A percentile compares a stretch with the other conserved stretches of the same genome.
Evolutionary conservation across 495 filamentous ascomycete genomes (phyloP).

Genomic region (Beverwykella pulmonaria): DNA sequence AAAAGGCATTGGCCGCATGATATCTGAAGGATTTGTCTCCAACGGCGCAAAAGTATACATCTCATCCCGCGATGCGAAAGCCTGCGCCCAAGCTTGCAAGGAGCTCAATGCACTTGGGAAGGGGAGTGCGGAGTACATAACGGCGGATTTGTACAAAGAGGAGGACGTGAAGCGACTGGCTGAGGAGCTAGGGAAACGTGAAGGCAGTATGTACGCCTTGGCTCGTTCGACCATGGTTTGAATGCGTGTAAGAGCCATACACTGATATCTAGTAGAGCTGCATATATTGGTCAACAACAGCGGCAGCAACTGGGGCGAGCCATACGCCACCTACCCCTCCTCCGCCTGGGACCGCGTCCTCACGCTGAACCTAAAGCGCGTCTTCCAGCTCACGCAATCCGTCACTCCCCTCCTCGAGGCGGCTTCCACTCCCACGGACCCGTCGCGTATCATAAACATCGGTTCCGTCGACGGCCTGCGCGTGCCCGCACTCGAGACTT

Average conservation of each 20-base stretch:
- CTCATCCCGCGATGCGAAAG: conserved; percentile 68
- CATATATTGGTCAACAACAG: conserved; percentile 82
- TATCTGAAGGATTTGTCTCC: conserved; percentile 42
- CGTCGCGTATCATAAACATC: conserved; percentile 73
- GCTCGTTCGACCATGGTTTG: too few species aligned
- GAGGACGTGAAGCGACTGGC: conserved; percentile 68
- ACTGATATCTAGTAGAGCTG: conserved; percentile 53
- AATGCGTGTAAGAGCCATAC: neutral
- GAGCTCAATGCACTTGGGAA: conserved; percentile 66
- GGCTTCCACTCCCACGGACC: conserved; percentile 51
- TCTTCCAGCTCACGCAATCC: conserved; percentile 76
- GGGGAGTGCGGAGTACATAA: conserved; percentile 65
- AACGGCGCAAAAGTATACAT: conserved; percentile 66
- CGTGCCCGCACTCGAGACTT: conserved; percentile 71
- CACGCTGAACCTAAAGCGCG: conserved; percentile 77
- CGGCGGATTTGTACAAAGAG: conserved; percentile 74
- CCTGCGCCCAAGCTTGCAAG: conserved; percentile 60
- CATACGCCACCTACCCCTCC: conserved; percentile 67
- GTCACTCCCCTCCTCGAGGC: conserved; percentile 72
- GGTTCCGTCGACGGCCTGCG: conserved; percentile 71
- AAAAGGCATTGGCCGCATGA: conserved; percentile 46
- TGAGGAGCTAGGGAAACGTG: conserved; percentile 62
- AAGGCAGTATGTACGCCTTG: conserved; percentile 55
- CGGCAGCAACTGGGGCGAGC: conserved; percentile 71
- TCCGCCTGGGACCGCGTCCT: conserved; percentile 72